phyloP scores from a whole-genome alignment of 495 filamentous ascomycete species.

The Ramalina intermedia region DNA sequence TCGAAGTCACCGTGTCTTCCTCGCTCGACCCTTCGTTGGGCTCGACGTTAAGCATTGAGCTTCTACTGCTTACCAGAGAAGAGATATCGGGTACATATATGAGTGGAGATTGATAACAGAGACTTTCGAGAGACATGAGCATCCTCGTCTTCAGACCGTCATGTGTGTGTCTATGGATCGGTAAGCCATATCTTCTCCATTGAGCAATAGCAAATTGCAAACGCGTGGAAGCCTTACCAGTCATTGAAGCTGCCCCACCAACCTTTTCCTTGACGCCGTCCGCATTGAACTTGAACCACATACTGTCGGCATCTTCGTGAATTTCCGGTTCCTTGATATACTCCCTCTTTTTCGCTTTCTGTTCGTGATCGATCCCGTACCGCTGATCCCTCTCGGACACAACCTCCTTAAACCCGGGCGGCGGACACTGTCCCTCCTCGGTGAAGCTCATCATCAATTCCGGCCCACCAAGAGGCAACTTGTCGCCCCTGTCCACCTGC shows the following conservation, averaged over 20 bases:
- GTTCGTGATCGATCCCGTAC: constrained; percentile 44
- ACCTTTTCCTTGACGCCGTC: too few relatives aligned
- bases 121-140: too few relatives aligned
- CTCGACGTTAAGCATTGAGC: constrained; percentile 5
- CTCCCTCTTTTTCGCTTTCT: constrained; percentile 50
- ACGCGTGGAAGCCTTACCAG: too few relatives aligned
- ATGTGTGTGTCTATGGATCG: too few relatives aligned
- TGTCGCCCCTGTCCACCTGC: constrained; percentile 72
- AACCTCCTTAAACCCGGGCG: constrained; percentile 42
- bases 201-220: too few relatives aligned
- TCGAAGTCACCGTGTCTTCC: constrained; percentile 3
- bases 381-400: constrained; percentile 50
- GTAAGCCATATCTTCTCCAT: too few relatives aligned
- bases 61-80: constrained; percentile 7
- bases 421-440: constrained; percentile 29
- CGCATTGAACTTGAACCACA: constrained; percentile 17
- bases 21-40: constrained; percentile 13
- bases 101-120: background rate
- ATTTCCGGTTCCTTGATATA: constrained; percentile 43
- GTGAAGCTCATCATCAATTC: constrained; percentile 68
- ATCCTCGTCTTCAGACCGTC: too few relatives aligned
- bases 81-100: constrained; percentile 6
- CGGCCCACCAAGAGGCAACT: constrained; percentile 58
- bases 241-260: too few relatives aligned
- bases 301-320: constrained; percentile 41